A percentile compares a stretch with the other conserved stretches of the same genome.
Evolutionary conservation across 257 asterid genomes (phyloP).

Genomic region (Petunia axillaris): DNA sequence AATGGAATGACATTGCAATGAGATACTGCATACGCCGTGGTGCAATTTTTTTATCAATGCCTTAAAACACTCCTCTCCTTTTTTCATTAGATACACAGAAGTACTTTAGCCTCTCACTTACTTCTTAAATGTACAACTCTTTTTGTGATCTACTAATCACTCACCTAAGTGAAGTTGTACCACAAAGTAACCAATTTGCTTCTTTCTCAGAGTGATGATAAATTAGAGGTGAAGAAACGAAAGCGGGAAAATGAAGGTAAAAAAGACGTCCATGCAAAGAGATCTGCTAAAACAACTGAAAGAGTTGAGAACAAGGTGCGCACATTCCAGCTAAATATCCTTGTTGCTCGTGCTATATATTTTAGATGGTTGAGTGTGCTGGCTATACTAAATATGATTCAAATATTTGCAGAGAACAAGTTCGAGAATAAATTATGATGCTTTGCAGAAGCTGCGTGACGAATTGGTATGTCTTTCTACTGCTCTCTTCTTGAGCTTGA

Average conservation of each 20-base stretch:
- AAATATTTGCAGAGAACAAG: constrained; percentile 46
- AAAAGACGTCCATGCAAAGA: constrained; percentile 34
- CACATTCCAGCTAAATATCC: background rate
- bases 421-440: constrained; percentile 57
- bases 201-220: constrained; percentile 20
- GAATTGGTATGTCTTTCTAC: constrained; percentile 43
- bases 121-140: background rate
- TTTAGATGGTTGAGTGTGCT: constrained; percentile 24
- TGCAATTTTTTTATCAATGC: constrained; percentile 13
- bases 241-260: constrained; percentile 41
- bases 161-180: constrained; percentile 1
- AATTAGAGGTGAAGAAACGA: constrained; percentile 52
- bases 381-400: constrained; percentile 11
- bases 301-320: constrained; percentile 41
- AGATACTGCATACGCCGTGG: background rate
- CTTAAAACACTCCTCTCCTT: background rate
- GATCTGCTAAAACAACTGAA: constrained; percentile 41
- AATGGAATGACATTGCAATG: constrained; percentile 2
- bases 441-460: constrained; percentile 40
- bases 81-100: constrained; percentile 12
- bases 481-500: background rate
- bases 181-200: background rate
- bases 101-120: background rate
- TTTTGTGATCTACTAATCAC: background rate
- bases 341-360: constrained; percentile 9